These are phyloP conservation scores for Lenzites betulinus DNA, from an alignment of 768 basidiomycete species.

Conservation along the genomic window DNA sequence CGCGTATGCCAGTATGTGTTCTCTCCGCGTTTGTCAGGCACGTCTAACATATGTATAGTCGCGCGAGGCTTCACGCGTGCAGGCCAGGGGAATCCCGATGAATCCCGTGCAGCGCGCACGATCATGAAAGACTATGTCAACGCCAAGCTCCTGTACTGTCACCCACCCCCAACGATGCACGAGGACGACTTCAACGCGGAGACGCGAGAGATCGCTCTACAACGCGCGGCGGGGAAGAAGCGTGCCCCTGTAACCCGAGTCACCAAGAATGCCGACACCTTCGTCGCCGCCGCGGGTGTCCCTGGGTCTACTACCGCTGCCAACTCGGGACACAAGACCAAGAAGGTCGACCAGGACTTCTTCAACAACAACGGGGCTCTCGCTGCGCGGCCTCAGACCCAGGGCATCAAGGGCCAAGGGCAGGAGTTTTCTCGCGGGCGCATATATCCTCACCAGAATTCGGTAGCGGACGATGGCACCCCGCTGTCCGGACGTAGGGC, in stretches of 20 bases:
- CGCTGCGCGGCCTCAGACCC: constrained; percentile 63
- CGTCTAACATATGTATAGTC: constrained; percentile 51
- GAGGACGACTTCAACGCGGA: constrained; percentile 74
- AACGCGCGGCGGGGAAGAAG: constrained; percentile 75
- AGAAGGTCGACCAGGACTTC: constrained; percentile 79
- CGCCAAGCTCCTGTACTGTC: constrained; percentile 88
- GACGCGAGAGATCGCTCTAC: constrained; percentile 62
- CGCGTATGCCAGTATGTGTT: constrained; percentile 85
- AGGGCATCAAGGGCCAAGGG: constrained; percentile 58
- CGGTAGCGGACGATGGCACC: constrained; percentile 79
- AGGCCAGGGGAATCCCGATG: constrained; percentile 96
- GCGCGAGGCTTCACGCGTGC: constrained; percentile 90
- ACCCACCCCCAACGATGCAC: constrained; percentile 76
- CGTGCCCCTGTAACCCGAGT: constrained; percentile 87
- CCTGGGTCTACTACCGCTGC: constrained; percentile 28
- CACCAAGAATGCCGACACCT: constrained; percentile 81
- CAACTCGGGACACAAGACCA: constrained; percentile 52
- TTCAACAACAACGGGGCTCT: constrained; percentile 61
- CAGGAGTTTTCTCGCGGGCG: constrained; percentile 63
- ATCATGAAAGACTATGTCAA: constrained; percentile 97
- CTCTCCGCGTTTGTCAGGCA: neutral
- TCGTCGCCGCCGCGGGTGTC: constrained; percentile 48
- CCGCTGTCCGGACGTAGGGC: constrained; percentile 47
- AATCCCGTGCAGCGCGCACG: constrained; percentile 89
- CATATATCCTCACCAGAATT: constrained; percentile 83